A percentile compares a stretch with the other conserved stretches of the same genome.
phyloP scores from a whole-genome alignment of 768 basidiomycete species.

The Termitomyces sp. region DNA sequence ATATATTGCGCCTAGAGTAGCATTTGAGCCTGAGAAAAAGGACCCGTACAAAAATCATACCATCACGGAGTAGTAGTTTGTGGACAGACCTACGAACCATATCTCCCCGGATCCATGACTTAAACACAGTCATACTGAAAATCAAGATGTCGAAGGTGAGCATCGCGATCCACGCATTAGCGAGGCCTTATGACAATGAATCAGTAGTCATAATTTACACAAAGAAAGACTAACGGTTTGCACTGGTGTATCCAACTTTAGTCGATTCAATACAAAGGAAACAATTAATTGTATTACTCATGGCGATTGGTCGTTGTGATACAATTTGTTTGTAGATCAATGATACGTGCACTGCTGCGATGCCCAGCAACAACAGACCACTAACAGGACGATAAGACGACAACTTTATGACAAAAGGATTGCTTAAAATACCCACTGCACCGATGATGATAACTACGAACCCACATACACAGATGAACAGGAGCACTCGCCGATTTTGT shows the following conservation, averaged over 20 bases:
- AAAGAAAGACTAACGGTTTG: neutral
- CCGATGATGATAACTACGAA: neutral
- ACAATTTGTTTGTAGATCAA: neutral
- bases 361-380: neutral
- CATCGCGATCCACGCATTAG: neutral
- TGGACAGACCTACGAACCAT: neutral
- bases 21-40: neutral
- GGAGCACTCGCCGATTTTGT: neutral
- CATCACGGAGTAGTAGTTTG: neutral
- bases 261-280: neutral
- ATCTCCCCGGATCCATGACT: neutral
- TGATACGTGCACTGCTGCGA: neutral
- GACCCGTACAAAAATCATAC: neutral
- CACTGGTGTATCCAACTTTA: neutral
- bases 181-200: neutral
- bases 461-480: neutral
- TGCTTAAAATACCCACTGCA: neutral
- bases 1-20: neutral
- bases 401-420: neutral
- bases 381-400: neutral
- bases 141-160: neutral
- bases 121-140: neutral
- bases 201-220: neutral
- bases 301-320: neutral
- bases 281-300: neutral